phyloP scores from a whole-genome alignment of 192 early-diverging fungal species.

The Backusella liffmaniae region DNA sequence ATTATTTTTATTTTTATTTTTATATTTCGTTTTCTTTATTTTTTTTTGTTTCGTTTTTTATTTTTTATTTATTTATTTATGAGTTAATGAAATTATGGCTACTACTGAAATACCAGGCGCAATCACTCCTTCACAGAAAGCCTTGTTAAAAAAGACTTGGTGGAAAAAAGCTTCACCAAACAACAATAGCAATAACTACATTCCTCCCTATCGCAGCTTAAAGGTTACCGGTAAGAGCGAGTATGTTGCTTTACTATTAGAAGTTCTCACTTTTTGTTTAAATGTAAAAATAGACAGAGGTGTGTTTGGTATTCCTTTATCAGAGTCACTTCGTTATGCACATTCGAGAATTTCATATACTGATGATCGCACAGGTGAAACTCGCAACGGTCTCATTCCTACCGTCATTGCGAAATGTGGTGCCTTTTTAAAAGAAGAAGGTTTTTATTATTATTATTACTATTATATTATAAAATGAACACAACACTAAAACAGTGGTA shows the following conservation, averaged over 20 bases:
- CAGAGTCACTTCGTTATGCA: slow-evolving; percentile 29
- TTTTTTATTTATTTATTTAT: background rate
- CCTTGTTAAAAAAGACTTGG: slow-evolving; percentile 15
- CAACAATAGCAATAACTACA: background rate
- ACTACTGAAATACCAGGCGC: slow-evolving; percentile 11
- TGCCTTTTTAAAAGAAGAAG: slow-evolving; percentile 30
- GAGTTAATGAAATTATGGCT: background rate
- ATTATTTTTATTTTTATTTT: background rate
- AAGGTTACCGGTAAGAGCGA: background rate
- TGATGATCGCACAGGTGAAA: slow-evolving; percentile 17
- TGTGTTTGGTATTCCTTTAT: slow-evolving; percentile 26
- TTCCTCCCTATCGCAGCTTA: background rate
- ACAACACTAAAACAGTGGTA: background rate
- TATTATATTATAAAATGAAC: background rate
- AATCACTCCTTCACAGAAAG: slow-evolving; percentile 9
- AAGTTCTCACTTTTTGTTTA: background rate
- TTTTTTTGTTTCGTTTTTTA: background rate
- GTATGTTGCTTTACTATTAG: no score
- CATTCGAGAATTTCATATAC: slow-evolving; percentile 24
- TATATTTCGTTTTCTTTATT: background rate
- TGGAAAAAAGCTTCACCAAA: slow-evolving; percentile 31
- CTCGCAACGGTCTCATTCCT: slow-evolving; percentile 24
- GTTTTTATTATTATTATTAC: background rate
- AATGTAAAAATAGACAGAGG: slow-evolving; percentile 8
- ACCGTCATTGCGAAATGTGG: slow-evolving; percentile 34